Evolutionary conservation across 192 early-diverging fungal species (phyloP).

Genomic region (Coemansia sp.): DNA sequence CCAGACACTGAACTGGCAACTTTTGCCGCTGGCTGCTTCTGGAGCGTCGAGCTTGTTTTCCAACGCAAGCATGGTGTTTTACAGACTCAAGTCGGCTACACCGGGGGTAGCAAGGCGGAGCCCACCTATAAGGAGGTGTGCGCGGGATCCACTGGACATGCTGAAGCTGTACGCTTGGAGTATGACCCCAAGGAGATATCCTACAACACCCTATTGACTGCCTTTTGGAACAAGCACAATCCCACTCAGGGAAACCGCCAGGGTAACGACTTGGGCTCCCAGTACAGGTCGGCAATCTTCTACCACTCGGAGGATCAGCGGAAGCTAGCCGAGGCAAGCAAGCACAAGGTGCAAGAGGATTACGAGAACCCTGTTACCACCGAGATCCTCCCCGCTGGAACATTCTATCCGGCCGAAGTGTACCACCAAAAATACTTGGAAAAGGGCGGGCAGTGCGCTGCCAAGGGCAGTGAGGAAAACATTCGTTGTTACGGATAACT

Average conservation of each 20-base stretch:
- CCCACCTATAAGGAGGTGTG: slow-evolving; percentile 58
- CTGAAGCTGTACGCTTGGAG: slow-evolving; percentile 80
- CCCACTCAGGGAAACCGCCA: slow-evolving; percentile 87
- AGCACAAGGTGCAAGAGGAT: slow-evolving; percentile 65
- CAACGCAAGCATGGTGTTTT: slow-evolving; percentile 54
- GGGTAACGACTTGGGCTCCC: slow-evolving; percentile 83
- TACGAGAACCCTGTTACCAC: slow-evolving; percentile 66
- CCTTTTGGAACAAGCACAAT: slow-evolving; percentile 87
- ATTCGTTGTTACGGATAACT: slow-evolving; percentile 55
- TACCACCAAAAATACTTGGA: slow-evolving; percentile 82
- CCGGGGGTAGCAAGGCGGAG: slow-evolving; percentile 54
- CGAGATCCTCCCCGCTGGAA: slow-evolving; percentile 68
- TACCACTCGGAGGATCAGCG: slow-evolving; percentile 80
- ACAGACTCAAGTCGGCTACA: slow-evolving; percentile 71
- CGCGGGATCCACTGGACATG: slow-evolving; percentile 75
- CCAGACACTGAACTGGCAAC: slow-evolving; percentile 64
- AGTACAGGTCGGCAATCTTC: slow-evolving; percentile 89
- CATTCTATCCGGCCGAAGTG: slow-evolving; percentile 83
- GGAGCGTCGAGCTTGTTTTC: slow-evolving; percentile 65
- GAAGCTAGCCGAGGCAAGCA: slow-evolving; percentile 73
- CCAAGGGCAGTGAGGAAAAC: slow-evolving; percentile 55
- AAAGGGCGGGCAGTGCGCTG: slow-evolving; percentile 59
- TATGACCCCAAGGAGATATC: slow-evolving; percentile 74
- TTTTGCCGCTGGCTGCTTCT: slow-evolving; percentile 95
- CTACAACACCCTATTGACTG: slow-evolving; percentile 76